phyloP scores from a whole-genome alignment of 768 basidiomycete species.

The Tulasnella sp. region DNA sequence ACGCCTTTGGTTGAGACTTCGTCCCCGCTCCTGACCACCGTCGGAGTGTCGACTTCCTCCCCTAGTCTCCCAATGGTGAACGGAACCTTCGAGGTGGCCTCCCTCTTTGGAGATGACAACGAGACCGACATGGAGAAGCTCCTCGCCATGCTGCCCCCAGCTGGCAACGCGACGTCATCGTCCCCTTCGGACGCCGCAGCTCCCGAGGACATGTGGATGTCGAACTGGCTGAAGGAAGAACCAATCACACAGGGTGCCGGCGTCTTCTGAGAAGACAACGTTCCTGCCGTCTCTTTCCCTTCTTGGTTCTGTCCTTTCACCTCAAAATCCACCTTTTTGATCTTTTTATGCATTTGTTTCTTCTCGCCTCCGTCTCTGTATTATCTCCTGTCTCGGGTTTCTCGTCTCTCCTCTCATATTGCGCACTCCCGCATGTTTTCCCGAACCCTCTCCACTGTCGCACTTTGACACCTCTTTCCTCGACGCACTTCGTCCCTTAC shows the following conservation, averaged over 20 bases:
- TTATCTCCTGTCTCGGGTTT: neutral
- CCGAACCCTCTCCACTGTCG: neutral
- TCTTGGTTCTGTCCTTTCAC: neutral
- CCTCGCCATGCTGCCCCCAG: slow-evolving; percentile 23
- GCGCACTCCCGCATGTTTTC: neutral
- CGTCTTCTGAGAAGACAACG: neutral
- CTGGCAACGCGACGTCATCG: slow-evolving; percentile 7
- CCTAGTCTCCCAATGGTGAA: neutral
- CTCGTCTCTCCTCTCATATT: neutral
- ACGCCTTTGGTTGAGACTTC: slow-evolving; percentile 17
- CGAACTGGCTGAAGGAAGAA: slow-evolving; percentile 26
- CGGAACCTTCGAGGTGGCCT: slow-evolving; percentile 1
- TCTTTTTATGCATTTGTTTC: slow-evolving; percentile 4
- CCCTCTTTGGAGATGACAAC: slow-evolving; percentile 21
- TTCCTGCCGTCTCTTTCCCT: slow-evolving; percentile 15
- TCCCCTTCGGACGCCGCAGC: neutral
- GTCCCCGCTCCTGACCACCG: slow-evolving; percentile 7
- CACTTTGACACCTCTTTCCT: slow-evolving; percentile 7
- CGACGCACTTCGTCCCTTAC: neutral
- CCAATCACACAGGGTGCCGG: slow-evolving; percentile 3
- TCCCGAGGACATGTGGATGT: slow-evolving; percentile 25
- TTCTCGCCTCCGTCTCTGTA: neutral
- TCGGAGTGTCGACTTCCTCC: neutral
- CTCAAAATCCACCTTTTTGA: slow-evolving; percentile 3
- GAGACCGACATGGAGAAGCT: slow-evolving; percentile 26